Base-by-base conservation (phyloP, 1,284 basidiomycete genomes). In the Testicularia cyperi region DNA sequence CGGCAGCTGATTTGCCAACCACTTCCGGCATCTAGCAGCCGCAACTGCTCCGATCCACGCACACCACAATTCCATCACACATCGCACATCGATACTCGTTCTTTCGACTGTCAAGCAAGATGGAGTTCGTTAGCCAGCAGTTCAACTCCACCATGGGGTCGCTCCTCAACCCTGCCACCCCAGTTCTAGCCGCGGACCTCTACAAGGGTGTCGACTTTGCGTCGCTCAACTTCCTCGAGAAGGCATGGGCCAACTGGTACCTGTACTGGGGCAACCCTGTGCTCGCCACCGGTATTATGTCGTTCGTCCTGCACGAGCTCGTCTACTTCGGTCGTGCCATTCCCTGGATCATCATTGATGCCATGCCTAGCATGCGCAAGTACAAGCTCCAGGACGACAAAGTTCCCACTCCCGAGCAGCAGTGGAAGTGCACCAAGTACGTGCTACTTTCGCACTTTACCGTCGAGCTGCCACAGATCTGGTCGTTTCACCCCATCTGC, bases 381-480 rank as follows among this genome's bases (percentile, higher is more conserved):
- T 97, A 90, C 89, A 98, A 98, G 79, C 81, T 98, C 5, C 94
- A 98, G 53, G 72, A 82, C 75, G 75, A 76, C 70, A 96, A 96
- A 78, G 74, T 89, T 1, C 88, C 92, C 4, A 86, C 90, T 1
- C 65, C 83, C 0, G 79, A 81, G 48, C 89, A 96, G 76, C 91
- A 97, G 78, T 95, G 91, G 91, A 86, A 90, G 61, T 96, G 92
- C 81, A 95, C 91, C 26, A 94, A 92, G 79, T 86, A 87, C 70
- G 94, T 98, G 22, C 82, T 98, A 6, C 85, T 91, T 75, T 92
- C 90, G 12, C 95, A 98, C 78, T 95, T 98, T 77, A 94, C 92
- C 27, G 87, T 96, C 65, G 94, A 98, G 78, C 81, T 92, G 10
- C 94, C 94, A 13, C 73, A 96, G 86, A 97, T 97, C 72, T 92